Conservation (phyloP, 495 filamentous ascomycete genomes). For the Xanthoparmelia taractica region DNA sequence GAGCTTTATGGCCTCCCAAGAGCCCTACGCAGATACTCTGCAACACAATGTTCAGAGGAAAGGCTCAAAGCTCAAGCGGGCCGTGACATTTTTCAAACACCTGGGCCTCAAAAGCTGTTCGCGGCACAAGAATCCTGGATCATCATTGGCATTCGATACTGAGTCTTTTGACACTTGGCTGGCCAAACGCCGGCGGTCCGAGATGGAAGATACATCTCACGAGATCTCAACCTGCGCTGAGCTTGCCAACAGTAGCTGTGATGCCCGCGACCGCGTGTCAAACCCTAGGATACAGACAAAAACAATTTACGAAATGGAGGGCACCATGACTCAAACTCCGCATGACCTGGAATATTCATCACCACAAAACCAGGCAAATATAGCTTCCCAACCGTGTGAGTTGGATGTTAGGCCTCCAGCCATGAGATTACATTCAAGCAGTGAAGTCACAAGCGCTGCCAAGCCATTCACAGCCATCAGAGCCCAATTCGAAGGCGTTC, state of each 20-base stretch:
- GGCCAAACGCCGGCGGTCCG: background rate
- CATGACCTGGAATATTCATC: background rate
- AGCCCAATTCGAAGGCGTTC: background rate
- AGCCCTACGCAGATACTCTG: background rate
- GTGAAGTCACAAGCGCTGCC: too few relatives aligned
- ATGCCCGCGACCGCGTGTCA: background rate
- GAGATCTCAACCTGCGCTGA: background rate
- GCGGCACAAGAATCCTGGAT: background rate
- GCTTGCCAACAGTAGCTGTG: background rate
- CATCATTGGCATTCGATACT: background rate
- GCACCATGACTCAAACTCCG: background rate
- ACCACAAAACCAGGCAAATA: background rate
- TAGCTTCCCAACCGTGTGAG: background rate
- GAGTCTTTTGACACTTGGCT: background rate
- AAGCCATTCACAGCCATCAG: background rate
- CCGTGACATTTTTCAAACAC: constrained; percentile 20
- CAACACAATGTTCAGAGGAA: constrained; percentile 5
- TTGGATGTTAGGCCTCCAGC: background rate
- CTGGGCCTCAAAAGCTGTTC: constrained; percentile 6
- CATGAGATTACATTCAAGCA: too few relatives aligned
- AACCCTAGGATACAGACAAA: background rate
- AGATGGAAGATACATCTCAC: background rate
- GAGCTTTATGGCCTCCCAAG: constrained; percentile 1
- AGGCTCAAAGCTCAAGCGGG: constrained; percentile 14
- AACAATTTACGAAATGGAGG: background rate